Evolutionary conservation across 169 alveolate species (phyloP), one percentile per base, ranked within the genome.

Genomic region (Plasmodium falciparum): DNA sequence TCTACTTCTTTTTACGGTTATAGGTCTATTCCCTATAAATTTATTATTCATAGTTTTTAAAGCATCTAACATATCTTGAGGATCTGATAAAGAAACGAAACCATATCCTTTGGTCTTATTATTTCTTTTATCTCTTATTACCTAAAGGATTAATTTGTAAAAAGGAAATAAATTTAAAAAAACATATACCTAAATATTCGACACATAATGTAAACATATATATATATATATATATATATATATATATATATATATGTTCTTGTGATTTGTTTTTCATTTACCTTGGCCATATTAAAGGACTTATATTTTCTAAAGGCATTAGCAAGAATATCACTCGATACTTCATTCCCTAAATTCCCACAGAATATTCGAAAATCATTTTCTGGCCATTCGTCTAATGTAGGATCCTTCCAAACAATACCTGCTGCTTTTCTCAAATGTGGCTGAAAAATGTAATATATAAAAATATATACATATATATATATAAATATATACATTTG

Each of bases 331-430:
- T 98, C 99, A 69, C 97, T 99, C 43, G 98, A 97, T 15, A 99
- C 99, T 86, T 98, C 99, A 80, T 98, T 98, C 11, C 99, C 99
- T 66, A 99, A 90, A 93, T 99, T 98, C 11, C 99, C 99, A 80
- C 99, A 96, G 89, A 98, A 99, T 20, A 98, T 95, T 88, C 99
- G 95, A 94, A 95, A 98, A 90, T 99, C 99, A 90, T 98, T 97
- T 74, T 97, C 98, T 2, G 98, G 98, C 99, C 99, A 99, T 45
- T 98, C 99, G 62, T 97, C 98, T 63, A 99, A 93, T 47, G 99
- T 95, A 17, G 98, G 95, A 88, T 99, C 99, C 71, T 96, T 97
- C 99, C 99, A 99, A 13, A 97, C 95, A 39, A 94, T 93, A 3
- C 99, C 99, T 3, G 99, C 99, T 20, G 99, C 99, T 94, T 97